Evolutionary conservation across 805 yeast species (phyloP), one percentile per base, ranked within the genome.

Genomic region (Nakazawaea ernobii): DNA sequence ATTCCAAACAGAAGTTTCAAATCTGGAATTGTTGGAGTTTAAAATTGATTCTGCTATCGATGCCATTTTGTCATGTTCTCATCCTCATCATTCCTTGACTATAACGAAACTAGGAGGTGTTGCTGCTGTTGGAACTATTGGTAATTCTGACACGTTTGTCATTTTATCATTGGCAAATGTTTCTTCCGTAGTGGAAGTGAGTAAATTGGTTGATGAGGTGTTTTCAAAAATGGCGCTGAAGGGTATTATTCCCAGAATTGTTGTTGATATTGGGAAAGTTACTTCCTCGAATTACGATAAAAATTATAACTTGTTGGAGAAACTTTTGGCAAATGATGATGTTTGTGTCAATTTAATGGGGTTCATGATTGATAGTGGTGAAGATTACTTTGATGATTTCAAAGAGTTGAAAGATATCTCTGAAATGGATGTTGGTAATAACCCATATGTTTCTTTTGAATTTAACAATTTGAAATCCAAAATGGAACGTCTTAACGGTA

Each of bases 141-240:
- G 82, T 1, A 77, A 77, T 57, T 54, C 59, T 17, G 80, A 77
- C 51, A 73, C 80, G 1, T 77, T 76, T 56, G 54, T 73, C 10
- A 60, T 74, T 9, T 49, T 75, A 40, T 55, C 63, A 38, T 50
- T 68, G 10, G 59, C 59, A 6, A 35, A 35, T 6, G 39, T 49
- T 3, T 27, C 47, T 8, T 35, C 36, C 4, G 15, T 39, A 11
- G 32, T 52, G 17, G n/a, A 38, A 27, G 24, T 28, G 24, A 43
- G 32, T 35, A 26, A 9, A 20, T 17, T 17, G 27, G 51, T 40
- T 49, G 30, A 51, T 17, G 24, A 39, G 20, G 49, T 51, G 5
- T 39, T 39, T 11, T 49, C 45, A 10, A 43, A 20, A 43, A 27
- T 40, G 58, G 56, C 45, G 47, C 66, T 9, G 13, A 15, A 39